Evolutionary conservation across 2,329 filamentous ascomycete genomes (phyloP), one percentile per base, ranked within the genome.

Genomic region (Pyricularia sp.): DNA sequence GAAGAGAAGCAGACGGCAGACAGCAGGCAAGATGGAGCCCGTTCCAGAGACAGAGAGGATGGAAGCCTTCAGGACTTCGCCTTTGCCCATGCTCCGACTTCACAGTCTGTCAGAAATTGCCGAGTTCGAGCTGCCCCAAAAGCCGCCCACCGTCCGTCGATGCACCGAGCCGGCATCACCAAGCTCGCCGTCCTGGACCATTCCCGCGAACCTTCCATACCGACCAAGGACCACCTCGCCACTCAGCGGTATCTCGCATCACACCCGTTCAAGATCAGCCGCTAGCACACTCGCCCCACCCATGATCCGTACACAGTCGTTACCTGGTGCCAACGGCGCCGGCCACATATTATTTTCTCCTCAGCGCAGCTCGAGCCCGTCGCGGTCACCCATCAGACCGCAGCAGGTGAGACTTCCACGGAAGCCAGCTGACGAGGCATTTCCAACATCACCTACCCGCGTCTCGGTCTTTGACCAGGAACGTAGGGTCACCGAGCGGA

Each of bases 31-130:
- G 73, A 90, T 90, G 88, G 88, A 90, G 78, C 86, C 87, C 70
- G 88, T 90, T 74, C 88, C 88, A 72, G 88, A 90, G 80, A 88
- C 87, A 66, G 86, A 90, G 81, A 83, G 86, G 72, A 87, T 90
- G 84, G 87, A 89, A 81, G 86, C 86, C 76, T 90, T 90, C 75
- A 84, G 82, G 71, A 79, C 86, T 68, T 84, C 85, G 68, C 86
- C 86, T 72, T 79, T 88, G 55, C 85, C 86, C 58, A 82, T 80
- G 33, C 77, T 88, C 64, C 83, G 85, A 70, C 77, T 86, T 28
- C 82, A 82, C 69, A 80, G 78, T 70, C 73, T 79, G 63, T 76
- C 79, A 36, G 73, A 79, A 65, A 70, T 79, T 50, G 73, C 73
- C 70, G 81, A 84, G 70, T 72, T 81, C 71, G 81, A 85, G 69